Evolutionary conservation across 306 rosid species (phyloP).

Genomic region (Quercus variabilis): DNA sequence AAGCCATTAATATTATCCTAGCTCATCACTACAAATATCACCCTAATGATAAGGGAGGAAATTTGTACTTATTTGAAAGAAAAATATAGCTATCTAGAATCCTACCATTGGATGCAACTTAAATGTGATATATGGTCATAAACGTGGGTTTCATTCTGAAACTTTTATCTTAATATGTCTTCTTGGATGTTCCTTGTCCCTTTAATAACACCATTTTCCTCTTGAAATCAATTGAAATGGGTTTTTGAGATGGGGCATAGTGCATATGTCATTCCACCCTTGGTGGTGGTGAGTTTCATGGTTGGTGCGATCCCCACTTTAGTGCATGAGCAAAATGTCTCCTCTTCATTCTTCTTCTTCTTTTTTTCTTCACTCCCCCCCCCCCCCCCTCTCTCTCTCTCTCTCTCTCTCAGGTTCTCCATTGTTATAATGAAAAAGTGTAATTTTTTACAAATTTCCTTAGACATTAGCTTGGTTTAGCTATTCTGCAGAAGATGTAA

Average conservation of each 20-base stretch:
- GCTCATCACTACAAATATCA: no score
- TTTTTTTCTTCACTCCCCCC: fast-evolving
- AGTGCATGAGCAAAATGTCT: slow-evolving; percentile 5
- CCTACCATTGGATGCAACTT: no score
- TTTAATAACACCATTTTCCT: slow-evolving; percentile 33
- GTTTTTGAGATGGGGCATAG: slow-evolving; percentile 28
- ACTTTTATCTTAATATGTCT: no score
- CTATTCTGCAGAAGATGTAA: slow-evolving; percentile 3
- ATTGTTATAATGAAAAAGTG: neutral
- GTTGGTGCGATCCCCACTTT: neutral
- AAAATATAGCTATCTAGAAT: no score
- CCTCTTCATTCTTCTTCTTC: neutral
- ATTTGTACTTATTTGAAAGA: no score
- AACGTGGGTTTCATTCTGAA: no score
- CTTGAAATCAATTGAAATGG: no score
- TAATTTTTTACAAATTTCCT: neutral
- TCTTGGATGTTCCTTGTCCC: neutral
- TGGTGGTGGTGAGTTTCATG: neutral
- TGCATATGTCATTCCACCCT: slow-evolving; percentile 45
- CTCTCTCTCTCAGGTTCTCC: no score
- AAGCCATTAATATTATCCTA: no score
- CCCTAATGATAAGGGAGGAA: no score
- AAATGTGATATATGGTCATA: no score
- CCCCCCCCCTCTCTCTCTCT: no score
- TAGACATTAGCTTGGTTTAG: neutral